A percentile compares a stretch with the other conserved stretches of the same genome.
phyloP scores from a whole-genome alignment of 2,329 filamentous ascomycete species.

The Trichoderma sp. region DNA sequence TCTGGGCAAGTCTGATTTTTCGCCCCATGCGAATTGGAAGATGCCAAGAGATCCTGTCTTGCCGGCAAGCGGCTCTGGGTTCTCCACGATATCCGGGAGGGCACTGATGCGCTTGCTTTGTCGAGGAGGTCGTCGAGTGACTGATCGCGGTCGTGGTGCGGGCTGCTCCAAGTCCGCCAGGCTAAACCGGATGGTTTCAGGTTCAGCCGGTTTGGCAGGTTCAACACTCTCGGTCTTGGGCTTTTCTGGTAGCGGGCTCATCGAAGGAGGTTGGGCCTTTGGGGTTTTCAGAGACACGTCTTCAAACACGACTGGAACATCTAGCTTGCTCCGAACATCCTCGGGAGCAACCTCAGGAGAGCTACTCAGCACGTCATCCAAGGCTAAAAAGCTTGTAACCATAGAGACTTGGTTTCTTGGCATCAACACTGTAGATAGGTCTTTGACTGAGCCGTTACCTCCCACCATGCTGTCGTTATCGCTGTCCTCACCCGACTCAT shows the following conservation, averaged over 20 bases:
- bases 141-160: slow-evolving; percentile 37
- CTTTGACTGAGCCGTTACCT: neutral
- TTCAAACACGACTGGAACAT: neutral
- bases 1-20: slow-evolving; percentile 55
- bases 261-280: neutral
- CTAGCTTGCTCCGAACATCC: neutral
- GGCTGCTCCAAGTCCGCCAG: slow-evolving; percentile 18
- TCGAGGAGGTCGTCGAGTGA: slow-evolving; percentile 52
- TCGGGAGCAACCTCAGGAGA: neutral
- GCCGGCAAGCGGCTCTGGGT: slow-evolving; percentile 55
- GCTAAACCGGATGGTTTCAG: slow-evolving; percentile 7
- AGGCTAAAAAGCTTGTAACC: slow-evolving; percentile 1
- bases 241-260: neutral
- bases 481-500: slow-evolving; percentile 42
- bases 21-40: slow-evolving; percentile 65
- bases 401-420: neutral
- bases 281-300: slow-evolving; percentile 3
- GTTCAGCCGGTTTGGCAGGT: neutral
- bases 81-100: slow-evolving; percentile 62
- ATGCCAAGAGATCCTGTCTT: slow-evolving; percentile 59
- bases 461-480: slow-evolving; percentile 24
- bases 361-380: slow-evolving; percentile 1
- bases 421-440: neutral
- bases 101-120: slow-evolving; percentile 55
- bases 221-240: neutral